Evolutionary conservation across 2,329 filamentous ascomycete species (phyloP).

Genomic region (Alternaria alternata): DNA sequence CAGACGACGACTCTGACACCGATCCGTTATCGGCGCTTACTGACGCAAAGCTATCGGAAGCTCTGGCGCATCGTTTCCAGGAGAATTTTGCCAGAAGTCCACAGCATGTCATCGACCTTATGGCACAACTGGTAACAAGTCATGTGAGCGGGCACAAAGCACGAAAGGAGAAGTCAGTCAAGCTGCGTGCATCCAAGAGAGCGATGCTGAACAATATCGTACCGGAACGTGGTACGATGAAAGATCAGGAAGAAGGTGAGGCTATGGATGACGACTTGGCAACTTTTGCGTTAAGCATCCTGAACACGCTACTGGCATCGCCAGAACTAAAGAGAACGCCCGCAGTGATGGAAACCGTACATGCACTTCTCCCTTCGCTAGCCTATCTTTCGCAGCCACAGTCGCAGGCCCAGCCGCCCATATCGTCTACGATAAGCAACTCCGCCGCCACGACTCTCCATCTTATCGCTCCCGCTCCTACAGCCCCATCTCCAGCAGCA

Average conservation of each 20-base stretch:
- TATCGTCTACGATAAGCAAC: constrained; percentile 33
- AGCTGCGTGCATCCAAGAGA: constrained; percentile 32
- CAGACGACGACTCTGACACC: constrained; percentile 38
- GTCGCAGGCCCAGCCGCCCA: constrained; percentile 1
- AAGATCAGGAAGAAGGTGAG: not conserved
- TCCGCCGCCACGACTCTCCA: constrained; percentile 56
- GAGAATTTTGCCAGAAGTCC: constrained; percentile 71
- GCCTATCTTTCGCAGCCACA: constrained; percentile 32
- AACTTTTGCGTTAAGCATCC: constrained; percentile 52
- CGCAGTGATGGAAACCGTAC: constrained; percentile 24
- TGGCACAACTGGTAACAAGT: constrained; percentile 65
- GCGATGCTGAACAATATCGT: constrained; percentile 39
- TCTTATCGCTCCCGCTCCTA: constrained; percentile 62
- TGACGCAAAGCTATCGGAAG: constrained; percentile 70
- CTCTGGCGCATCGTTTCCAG: constrained; percentile 69
- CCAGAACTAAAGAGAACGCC: constrained; percentile 45
- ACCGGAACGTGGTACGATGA: constrained; percentile 8
- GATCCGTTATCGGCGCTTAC: constrained; percentile 61
- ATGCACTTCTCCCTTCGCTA: constrained; percentile 25
- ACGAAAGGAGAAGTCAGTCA: constrained; percentile 49
- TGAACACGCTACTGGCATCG: constrained; percentile 48
- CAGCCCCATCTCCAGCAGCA: constrained; percentile 18
- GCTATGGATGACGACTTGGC: constrained; percentile 45
- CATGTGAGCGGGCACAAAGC: constrained; percentile 54
- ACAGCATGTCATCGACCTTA: constrained; percentile 70